These are phyloP conservation scores for Lactarius trivialis DNA, from an alignment of 768 basidiomycete genomes.

Conservation along the genomic window DNA sequence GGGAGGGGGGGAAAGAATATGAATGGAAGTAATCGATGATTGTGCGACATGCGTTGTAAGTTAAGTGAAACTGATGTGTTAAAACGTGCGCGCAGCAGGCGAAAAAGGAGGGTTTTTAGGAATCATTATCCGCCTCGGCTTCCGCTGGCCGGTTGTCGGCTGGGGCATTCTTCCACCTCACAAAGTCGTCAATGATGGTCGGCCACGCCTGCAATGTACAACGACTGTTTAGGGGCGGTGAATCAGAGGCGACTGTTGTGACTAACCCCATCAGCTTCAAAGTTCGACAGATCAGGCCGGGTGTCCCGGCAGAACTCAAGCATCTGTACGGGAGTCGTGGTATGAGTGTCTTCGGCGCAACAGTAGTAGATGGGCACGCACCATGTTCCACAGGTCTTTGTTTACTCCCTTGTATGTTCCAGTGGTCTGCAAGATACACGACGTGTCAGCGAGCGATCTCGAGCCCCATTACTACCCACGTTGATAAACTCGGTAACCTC, in stretches of 20 bases:
- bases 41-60: conserved; percentile 8
- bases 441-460: neutral
- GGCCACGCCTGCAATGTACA: conserved; percentile 61
- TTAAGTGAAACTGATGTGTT: neutral
- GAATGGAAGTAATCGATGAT: neutral
- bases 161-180: conserved; percentile 49
- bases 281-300: conserved; percentile 52
- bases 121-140: neutral
- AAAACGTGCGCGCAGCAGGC: neutral
- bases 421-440: conserved; percentile 31
- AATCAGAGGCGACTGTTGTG: conserved; percentile 25
- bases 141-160: neutral
- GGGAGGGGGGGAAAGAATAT: neutral
- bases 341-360: neutral
- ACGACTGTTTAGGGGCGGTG: neutral
- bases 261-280: conserved; percentile 68
- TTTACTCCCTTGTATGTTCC: conserved; percentile 70
- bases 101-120: conserved; percentile 1
- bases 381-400: conserved; percentile 86
- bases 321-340: conserved; percentile 40
- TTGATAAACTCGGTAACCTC: conserved; percentile 61
- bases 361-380: conserved; percentile 28
- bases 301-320: conserved; percentile 69
- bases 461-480: conserved; percentile 34
- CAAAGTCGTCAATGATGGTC: conserved; percentile 74